These are phyloP conservation scores for Elongisporangium prolatum DNA, from an alignment of 352 stramenopile species.

Conservation along the genomic window DNA sequence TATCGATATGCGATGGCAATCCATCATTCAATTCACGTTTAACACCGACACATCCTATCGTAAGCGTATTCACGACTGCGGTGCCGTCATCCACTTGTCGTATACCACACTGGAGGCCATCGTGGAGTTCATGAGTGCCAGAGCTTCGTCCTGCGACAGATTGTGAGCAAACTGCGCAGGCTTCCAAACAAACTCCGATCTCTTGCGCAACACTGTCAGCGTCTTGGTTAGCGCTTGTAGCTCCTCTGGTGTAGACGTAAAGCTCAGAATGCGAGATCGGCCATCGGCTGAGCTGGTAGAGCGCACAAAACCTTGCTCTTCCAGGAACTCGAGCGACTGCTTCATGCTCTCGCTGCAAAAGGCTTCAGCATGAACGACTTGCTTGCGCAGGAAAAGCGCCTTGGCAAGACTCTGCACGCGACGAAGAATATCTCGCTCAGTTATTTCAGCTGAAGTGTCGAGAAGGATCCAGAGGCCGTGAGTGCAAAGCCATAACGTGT, in stretches of 20 bases:
- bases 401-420: constrained; percentile 51
- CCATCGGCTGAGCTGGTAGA: constrained; percentile 24
- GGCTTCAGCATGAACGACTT: constrained; percentile 54
- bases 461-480: constrained; percentile 43
- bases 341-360: constrained; percentile 78
- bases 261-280: constrained; percentile 21
- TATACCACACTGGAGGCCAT: constrained; percentile 20
- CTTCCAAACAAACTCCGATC: constrained; percentile 39
- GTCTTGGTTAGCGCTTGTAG: constrained; percentile 30
- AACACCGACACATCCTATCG: background rate
- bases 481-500: constrained; percentile 62
- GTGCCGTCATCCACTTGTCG: constrained; percentile 27
- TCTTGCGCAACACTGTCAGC: constrained; percentile 41
- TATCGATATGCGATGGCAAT: background rate
- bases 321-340: constrained; percentile 61
- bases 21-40: background rate
- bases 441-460: constrained; percentile 9
- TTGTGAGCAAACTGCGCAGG: constrained; percentile 19
- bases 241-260: constrained; percentile 11
- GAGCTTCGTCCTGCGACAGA: constrained; percentile 19
- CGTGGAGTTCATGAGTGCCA: constrained; percentile 23
- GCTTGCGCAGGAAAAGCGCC: constrained; percentile 32
- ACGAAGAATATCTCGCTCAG: constrained; percentile 46
- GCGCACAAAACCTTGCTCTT: constrained; percentile 35
- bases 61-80: constrained; percentile 6